Conservation (phyloP, 2,329 filamentous ascomycete genomes). For the Cadophora malorum region DNA sequence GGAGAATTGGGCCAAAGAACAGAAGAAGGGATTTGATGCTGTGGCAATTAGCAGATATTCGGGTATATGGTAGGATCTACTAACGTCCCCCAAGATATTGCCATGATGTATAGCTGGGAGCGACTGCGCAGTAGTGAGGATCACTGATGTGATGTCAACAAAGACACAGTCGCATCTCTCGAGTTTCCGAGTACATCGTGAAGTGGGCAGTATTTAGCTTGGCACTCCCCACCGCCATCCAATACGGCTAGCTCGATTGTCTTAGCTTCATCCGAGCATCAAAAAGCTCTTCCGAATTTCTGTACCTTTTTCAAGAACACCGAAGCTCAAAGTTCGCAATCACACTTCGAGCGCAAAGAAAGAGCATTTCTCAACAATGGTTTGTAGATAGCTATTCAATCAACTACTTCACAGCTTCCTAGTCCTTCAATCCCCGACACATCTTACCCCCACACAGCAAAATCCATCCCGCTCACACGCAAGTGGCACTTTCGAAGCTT, state of each 20-base stretch:
- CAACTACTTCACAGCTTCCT: neutral
- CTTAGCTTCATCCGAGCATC: conserved; percentile 9
- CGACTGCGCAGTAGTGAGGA: neutral
- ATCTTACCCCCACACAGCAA: neutral
- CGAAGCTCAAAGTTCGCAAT: neutral
- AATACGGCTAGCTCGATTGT: neutral
- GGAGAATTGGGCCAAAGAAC: conserved; percentile 71
- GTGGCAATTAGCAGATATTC: conserved; percentile 45
- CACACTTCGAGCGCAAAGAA: conserved; percentile 6
- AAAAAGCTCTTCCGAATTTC: conserved; percentile 18
- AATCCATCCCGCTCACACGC: neutral
- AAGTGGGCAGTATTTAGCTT: neutral
- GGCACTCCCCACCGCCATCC: neutral
- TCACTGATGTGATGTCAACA: conserved; percentile 8
- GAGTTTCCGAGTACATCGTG: neutral
- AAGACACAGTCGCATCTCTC: conserved; percentile 21
- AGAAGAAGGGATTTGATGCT: conserved; percentile 54
- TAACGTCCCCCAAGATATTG: conserved; percentile 57
- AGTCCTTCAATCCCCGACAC: neutral
- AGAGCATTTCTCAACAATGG: neutral
- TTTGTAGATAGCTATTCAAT: conserved; percentile 17
- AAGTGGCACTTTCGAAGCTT: conserved; percentile 92
- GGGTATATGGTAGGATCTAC: conserved; percentile 39
- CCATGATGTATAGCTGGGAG: conserved; percentile 43
- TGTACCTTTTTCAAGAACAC: neutral